Evolutionary conservation across 305 asterid genomes (phyloP).

Genomic region (Euphrasia arctica): DNA sequence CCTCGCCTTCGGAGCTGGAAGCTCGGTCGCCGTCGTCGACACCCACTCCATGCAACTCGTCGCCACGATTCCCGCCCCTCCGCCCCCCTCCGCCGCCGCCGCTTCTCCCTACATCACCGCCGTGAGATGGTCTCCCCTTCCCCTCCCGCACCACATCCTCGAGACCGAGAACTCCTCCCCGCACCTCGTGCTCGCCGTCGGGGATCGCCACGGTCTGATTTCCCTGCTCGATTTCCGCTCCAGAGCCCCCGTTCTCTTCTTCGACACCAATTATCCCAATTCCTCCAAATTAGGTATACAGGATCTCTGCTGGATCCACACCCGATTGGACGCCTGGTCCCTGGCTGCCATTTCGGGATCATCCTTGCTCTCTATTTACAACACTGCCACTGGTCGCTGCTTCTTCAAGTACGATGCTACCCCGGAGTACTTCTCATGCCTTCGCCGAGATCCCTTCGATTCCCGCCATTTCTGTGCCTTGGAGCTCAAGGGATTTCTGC

Average conservation of each 20-base stretch:
- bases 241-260: conserved; percentile 50
- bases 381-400: conserved; percentile 65
- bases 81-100: conserved; percentile 51
- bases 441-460: conserved; percentile 83
- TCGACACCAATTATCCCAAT: conserved; percentile 46
- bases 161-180: conserved; percentile 45
- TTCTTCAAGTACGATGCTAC: conserved; percentile 88
- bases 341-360: conserved; percentile 79
- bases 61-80: conserved; percentile 70
- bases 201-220: conserved; percentile 94
- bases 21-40: conserved; percentile 77
- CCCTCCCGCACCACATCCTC: conserved; percentile 60
- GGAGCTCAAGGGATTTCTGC: conserved; percentile 85
- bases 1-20: conserved; percentile 87
- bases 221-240: conserved; percentile 73
- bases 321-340: conserved; percentile 67
- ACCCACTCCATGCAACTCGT: conserved; percentile 84
- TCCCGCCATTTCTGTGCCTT: conserved; percentile 76
- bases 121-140: conserved; percentile 76
- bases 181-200: conserved; percentile 73
- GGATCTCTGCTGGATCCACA: conserved; percentile 90
- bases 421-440: conserved; percentile 74
- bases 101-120: conserved; percentile 85
- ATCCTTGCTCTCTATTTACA: conserved; percentile 58
- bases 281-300: conserved; percentile 66